Conservation (phyloP, 768 basidiomycete genomes). For the Guyanaporus albipodus region DNA sequence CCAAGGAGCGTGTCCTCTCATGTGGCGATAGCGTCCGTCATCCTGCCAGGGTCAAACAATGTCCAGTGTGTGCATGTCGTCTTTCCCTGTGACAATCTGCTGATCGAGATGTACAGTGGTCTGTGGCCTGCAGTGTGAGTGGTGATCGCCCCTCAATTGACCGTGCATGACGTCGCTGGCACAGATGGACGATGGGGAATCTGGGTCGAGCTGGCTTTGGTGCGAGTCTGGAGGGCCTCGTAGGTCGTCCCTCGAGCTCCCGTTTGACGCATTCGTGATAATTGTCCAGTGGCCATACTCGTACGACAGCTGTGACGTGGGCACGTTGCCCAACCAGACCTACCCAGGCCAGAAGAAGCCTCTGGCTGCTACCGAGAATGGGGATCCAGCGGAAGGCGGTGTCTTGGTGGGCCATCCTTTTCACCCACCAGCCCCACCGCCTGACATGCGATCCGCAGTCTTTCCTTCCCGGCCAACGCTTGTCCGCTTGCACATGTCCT, state of each 20-base stretch:
- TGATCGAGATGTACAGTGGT: slow-evolving; percentile 28
- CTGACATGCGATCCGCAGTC: slow-evolving; percentile 25
- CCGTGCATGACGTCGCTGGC: slow-evolving; percentile 4
- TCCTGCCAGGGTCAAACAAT: slow-evolving; percentile 40
- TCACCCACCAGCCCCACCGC: neutral
- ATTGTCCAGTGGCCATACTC: slow-evolving; percentile 45
- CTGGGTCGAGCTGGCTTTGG: slow-evolving; percentile 50
- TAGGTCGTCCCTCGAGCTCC: slow-evolving; percentile 30
- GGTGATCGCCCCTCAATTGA: neutral
- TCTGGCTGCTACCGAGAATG: slow-evolving; percentile 37
- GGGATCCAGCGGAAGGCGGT: slow-evolving; percentile 33
- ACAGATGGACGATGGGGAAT: slow-evolving; percentile 56
- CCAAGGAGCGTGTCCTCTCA: slow-evolving; percentile 3
- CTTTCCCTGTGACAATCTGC: neutral
- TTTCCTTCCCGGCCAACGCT: slow-evolving; percentile 53
- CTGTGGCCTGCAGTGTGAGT: slow-evolving; percentile 48
- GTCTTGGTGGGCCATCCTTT: slow-evolving; percentile 19
- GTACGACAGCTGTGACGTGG: slow-evolving; percentile 68
- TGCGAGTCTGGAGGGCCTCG: slow-evolving; percentile 59
- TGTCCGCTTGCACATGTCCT: slow-evolving; percentile 56
- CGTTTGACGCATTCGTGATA: neutral
- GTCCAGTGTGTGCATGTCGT: slow-evolving; percentile 26
- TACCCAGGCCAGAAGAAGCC: slow-evolving; percentile 42
- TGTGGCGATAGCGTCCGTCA: slow-evolving; percentile 31
- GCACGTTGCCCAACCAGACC: slow-evolving; percentile 75